Evolutionary conservation across 179 eudicot genomes (phyloP).

Genomic region (Corrigiola litoralis): DNA sequence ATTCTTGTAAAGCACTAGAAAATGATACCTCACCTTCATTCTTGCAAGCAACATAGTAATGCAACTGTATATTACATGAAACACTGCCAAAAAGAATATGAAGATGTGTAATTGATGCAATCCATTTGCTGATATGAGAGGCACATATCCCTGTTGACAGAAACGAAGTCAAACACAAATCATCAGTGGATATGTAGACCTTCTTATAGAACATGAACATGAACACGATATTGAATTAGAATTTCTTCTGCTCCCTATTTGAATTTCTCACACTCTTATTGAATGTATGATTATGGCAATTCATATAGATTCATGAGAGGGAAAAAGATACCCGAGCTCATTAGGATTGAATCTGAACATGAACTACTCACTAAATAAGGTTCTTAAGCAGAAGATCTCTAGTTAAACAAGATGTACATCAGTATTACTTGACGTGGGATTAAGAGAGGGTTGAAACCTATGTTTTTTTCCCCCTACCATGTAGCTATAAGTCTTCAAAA

Average conservation of each 20-base stretch:
- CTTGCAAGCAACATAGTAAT: constrained; percentile 80
- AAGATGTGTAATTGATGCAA: constrained; percentile 92
- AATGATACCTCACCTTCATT: constrained; percentile 56
- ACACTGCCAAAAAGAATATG: constrained; percentile 94
- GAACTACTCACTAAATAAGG: not conserved
- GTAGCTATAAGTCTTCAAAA: not conserved
- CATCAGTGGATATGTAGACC: not conserved
- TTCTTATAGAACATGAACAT: not conserved
- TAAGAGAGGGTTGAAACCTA: not conserved
- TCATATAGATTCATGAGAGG: not conserved
- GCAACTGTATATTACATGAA: constrained; percentile 77
- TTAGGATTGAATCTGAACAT: not conserved
- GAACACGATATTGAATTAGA: not conserved
- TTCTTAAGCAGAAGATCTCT: not conserved
- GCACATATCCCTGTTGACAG: constrained; percentile 54
- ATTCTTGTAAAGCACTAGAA: not conserved
- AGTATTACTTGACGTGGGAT: not conserved
- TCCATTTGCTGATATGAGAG: constrained; percentile 67
- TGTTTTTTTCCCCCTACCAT: not conserved
- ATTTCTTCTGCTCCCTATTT: no score
- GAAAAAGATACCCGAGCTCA: not conserved
- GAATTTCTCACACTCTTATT: no score
- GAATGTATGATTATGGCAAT: not conserved
- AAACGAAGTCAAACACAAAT: not conserved
- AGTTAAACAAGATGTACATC: not conserved